phyloP scores from a whole-genome alignment of 208 protist species.

The Trypanosoma congolense region DNA sequence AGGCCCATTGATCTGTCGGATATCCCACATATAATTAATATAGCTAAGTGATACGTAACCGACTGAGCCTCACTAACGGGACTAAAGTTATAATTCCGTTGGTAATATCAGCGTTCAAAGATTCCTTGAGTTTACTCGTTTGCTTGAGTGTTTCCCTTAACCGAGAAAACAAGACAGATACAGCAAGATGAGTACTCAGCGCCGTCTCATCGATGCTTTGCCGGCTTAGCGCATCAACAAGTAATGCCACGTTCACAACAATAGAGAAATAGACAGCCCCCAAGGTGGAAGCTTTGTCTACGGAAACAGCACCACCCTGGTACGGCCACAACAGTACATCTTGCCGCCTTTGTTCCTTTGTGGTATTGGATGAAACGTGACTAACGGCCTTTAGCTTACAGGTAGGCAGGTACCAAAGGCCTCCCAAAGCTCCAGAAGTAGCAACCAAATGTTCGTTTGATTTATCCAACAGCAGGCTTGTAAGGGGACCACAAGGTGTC shows the following conservation, averaged over 20 bases:
- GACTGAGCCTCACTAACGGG: constrained; percentile 10
- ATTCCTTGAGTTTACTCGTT: not conserved
- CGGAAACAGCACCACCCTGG: constrained; percentile 6
- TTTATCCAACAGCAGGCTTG: constrained; percentile 43
- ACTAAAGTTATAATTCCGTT: not conserved
- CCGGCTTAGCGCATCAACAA: constrained; percentile 16
- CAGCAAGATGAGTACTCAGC: constrained; percentile 5
- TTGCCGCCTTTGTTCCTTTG: not conserved
- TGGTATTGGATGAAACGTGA: constrained; percentile 1
- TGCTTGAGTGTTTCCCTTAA: not conserved
- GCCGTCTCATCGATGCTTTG: not conserved
- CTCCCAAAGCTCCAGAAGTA: constrained; percentile 41
- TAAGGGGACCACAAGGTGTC: constrained; percentile 62
- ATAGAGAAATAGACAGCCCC: constrained; percentile 21
- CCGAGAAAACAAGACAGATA: constrained; percentile 19
- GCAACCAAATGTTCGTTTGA: constrained; percentile 49
- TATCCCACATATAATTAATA: constrained; percentile 10
- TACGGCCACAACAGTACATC: constrained; percentile 13
- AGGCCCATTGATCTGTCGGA: constrained; percentile 1
- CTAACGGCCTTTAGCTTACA: constrained; percentile 61
- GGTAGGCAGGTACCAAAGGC: constrained; percentile 78
- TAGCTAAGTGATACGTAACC: constrained; percentile 13
- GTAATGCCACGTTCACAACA: constrained; percentile 12
- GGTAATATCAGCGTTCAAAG: not conserved
- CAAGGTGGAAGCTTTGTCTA: constrained; percentile 19